phyloP scores from a whole-genome alignment of 2,329 filamentous ascomycete species.

The Leptodontidium sp. region DNA sequence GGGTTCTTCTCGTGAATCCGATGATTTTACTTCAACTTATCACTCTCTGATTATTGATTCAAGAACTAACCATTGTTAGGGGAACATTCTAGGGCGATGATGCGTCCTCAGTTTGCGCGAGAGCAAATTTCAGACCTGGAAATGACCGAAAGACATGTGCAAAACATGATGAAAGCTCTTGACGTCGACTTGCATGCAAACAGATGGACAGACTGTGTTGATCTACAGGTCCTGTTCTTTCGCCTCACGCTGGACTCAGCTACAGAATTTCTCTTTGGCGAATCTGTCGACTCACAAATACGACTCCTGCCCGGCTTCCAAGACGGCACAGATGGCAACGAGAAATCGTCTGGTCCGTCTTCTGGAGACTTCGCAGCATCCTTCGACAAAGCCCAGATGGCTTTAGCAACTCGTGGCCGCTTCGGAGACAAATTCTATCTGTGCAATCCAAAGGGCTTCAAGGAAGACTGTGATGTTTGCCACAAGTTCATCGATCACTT shows the following conservation, averaged over 20 bases:
- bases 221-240: constrained; percentile 70
- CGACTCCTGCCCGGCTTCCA: constrained; percentile 23
- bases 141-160: constrained; percentile 74
- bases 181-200: constrained; percentile 63
- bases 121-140: constrained; percentile 71
- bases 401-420: constrained; percentile 34
- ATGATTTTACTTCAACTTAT: not conserved
- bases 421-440: constrained; percentile 39
- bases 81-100: constrained; percentile 51
- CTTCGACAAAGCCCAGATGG: constrained; percentile 56
- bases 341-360: constrained; percentile 11
- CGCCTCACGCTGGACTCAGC: constrained; percentile 63
- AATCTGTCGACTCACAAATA: constrained; percentile 56
- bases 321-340: constrained; percentile 9
- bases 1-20: too few relatives aligned
- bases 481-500: constrained; percentile 58
- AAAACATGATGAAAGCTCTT: constrained; percentile 64
- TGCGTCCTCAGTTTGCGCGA: constrained; percentile 62
- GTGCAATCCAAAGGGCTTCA: constrained; percentile 46
- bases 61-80: constrained; percentile 17
- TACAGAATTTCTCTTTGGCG: constrained; percentile 61
- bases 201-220: constrained; percentile 57
- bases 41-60: not conserved
- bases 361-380: constrained; percentile 53
- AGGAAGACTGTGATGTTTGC: constrained; percentile 38